These are phyloP conservation scores for Nematodospora anomalae DNA, from an alignment of 1,139 yeast genomes.

Conservation along the genomic window DNA sequence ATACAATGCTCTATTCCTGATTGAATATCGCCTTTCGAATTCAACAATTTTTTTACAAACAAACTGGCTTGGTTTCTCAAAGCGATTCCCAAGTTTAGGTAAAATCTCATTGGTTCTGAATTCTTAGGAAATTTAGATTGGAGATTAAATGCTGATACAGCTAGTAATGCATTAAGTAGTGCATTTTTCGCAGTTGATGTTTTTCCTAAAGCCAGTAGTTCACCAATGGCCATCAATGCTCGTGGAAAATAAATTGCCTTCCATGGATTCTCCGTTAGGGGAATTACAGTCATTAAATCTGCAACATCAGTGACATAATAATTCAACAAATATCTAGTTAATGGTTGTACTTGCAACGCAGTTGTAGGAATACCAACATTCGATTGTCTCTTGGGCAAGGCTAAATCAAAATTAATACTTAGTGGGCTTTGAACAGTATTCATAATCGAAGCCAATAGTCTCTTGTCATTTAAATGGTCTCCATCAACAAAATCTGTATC, in stretches of 20 bases:
- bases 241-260: constrained; percentile 79
- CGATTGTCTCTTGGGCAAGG: constrained; percentile 19
- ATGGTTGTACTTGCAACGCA: constrained; percentile 63
- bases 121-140: constrained; percentile 68
- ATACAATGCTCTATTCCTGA: constrained; percentile 53
- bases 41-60: constrained; percentile 54
- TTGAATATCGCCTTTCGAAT: constrained; percentile 30
- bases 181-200: constrained; percentile 80
- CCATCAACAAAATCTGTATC: constrained; percentile 37
- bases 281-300: constrained; percentile 84
- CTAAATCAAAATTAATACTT: constrained; percentile 38
- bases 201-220: constrained; percentile 68
- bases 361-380: constrained; percentile 55
- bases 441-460: constrained; percentile 49
- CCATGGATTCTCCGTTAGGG: constrained; percentile 85
- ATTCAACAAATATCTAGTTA: constrained; percentile 66
- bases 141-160: constrained; percentile 79
- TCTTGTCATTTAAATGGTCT: constrained; percentile 32
- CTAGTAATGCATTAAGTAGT: constrained; percentile 72
- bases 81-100: constrained; percentile 69
- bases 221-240: constrained; percentile 80
- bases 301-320: constrained; percentile 81
- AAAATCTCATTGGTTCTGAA: constrained; percentile 65
- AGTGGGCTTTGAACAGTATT: constrained; percentile 46
- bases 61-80: constrained; percentile 73